Evolutionary conservation across 1,139 yeast species (phyloP).

Genomic region (Hansenula sp.): DNA sequence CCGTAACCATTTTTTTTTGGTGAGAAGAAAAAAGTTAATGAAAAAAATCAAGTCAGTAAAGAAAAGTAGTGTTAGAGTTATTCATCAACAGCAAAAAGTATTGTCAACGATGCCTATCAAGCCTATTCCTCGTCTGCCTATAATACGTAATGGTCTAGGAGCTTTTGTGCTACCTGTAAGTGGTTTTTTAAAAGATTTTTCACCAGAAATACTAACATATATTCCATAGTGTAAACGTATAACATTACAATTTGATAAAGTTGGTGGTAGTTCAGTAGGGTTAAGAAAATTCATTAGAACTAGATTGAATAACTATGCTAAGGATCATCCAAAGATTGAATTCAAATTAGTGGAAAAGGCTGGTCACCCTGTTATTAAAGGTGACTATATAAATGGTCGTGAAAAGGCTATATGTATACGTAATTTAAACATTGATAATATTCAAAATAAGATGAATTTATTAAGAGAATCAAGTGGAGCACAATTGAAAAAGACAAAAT

Average conservation of each 20-base stretch:
- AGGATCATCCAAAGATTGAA: constrained; percentile 58
- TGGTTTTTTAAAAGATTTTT: background rate
- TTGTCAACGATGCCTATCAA: constrained; percentile 20
- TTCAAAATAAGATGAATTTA: constrained; percentile 48
- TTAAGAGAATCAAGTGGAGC: constrained; percentile 59
- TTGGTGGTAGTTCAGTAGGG: constrained; percentile 91
- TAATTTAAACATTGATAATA: constrained; percentile 48
- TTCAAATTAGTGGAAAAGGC: constrained; percentile 63
- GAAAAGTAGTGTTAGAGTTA: too few species aligned
- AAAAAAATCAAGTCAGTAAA: too few species aligned
- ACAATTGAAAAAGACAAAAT: constrained; percentile 55
- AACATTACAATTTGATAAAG: constrained; percentile 20
- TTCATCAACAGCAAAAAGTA: too few species aligned
- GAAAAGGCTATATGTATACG: constrained; percentile 59
- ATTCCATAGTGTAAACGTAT: constrained; percentile 17
- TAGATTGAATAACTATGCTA: constrained; percentile 55
- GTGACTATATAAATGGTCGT: constrained; percentile 49
- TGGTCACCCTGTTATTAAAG: constrained; percentile 81
- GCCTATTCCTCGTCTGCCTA: constrained; percentile 37
- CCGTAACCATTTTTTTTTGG: too few species aligned
- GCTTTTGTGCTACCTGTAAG: constrained; percentile 39
- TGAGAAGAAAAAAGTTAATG: background rate
- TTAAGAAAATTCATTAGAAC: constrained; percentile 59
- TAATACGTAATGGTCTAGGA: constrained; percentile 48
- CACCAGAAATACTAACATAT: background rate